Conservation (phyloP, 2,329 filamentous ascomycete species). For the Fusarium napiforme region DNA sequence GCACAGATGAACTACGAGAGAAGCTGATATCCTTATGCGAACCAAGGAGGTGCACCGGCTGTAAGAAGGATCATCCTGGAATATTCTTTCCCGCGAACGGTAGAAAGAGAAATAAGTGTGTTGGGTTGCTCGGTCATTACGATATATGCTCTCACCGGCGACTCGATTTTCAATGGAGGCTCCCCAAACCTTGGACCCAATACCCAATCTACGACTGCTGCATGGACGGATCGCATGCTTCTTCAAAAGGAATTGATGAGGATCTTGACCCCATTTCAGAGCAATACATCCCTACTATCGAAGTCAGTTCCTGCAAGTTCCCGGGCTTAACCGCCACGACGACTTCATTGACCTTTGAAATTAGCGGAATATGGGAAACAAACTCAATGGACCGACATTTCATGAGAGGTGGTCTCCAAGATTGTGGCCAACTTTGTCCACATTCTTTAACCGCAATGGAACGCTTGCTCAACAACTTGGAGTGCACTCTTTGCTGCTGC, state of each 20-base stretch:
- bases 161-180: neutral
- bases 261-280: neutral
- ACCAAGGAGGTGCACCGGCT: neutral
- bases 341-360: neutral
- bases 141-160: neutral
- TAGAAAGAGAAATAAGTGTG: neutral
- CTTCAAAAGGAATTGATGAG: neutral
- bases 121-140: neutral
- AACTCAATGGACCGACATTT: neutral
- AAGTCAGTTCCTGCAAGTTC: rapidly evolving
- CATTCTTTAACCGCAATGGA: neutral
- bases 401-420: neutral
- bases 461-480: neutral
- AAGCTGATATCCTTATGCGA: neutral
- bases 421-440: neutral
- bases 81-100: neutral
- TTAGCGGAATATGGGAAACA: neutral
- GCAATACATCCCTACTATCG: neutral
- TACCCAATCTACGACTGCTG: neutral
- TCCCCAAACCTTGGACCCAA: neutral
- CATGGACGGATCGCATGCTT: neutral
- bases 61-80: neutral
- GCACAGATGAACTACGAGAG: neutral
- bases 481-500: neutral
- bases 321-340: neutral